These are phyloP conservation scores for Phaeosphaeria sp. DNA, from an alignment of 2,329 filamentous ascomycete species.

Conservation along the genomic window DNA sequence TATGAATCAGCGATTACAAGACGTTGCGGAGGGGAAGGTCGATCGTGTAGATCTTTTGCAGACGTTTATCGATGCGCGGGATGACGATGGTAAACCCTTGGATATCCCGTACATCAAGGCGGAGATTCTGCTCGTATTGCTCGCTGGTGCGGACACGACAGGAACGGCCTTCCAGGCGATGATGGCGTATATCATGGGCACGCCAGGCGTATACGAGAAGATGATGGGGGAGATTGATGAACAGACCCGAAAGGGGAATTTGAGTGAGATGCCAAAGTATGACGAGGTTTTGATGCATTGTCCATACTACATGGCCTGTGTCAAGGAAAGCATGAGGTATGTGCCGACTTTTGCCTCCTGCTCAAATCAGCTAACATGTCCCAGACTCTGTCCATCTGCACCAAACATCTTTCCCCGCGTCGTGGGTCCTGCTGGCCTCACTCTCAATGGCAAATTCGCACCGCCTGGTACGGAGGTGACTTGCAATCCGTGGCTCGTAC, in stretches of 20 bases:
- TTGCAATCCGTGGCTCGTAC: constrained; percentile 39
- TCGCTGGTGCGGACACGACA: constrained; percentile 62
- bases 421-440: constrained; percentile 43
- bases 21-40: constrained; percentile 56
- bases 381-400: constrained; percentile 56
- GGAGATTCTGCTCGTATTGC: constrained; percentile 60
- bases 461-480: constrained; percentile 38
- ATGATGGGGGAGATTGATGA: constrained; percentile 57
- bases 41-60: constrained; percentile 62
- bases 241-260: constrained; percentile 41
- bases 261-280: constrained; percentile 31
- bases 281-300: constrained; percentile 34
- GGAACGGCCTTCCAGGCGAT: constrained; percentile 60
- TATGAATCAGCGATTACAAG: constrained; percentile 56
- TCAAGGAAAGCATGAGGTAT: constrained; percentile 57
- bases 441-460: constrained; percentile 43
- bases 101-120: constrained; percentile 61
- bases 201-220: constrained; percentile 52
- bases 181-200: constrained; percentile 52
- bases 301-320: constrained; percentile 59
- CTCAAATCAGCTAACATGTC: background rate
- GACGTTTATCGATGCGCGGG: constrained; percentile 52
- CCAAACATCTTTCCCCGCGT: constrained; percentile 60
- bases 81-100: constrained; percentile 52
- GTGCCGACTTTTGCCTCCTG: too few species aligned